Conservation (phyloP, 306 rosid genomes). For the Quercus cerris region DNA sequence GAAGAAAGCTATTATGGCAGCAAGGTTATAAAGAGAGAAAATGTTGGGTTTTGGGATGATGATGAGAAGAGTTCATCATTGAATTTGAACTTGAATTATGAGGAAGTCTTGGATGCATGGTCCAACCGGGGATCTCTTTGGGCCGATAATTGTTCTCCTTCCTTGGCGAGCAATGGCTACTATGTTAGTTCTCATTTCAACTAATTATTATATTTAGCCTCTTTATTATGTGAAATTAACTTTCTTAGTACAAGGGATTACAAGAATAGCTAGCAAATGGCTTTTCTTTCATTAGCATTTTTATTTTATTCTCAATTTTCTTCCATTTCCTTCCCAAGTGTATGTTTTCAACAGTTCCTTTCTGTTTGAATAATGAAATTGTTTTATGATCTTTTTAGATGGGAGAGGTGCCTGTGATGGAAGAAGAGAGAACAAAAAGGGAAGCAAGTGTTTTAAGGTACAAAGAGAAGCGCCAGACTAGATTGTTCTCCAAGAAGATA, state of each 20-base stretch:
- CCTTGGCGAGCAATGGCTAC: constrained; percentile 33
- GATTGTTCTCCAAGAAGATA: constrained; percentile 91
- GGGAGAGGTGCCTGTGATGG: constrained; percentile 78
- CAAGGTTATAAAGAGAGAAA: constrained; percentile 41
- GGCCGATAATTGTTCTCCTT: constrained; percentile 56
- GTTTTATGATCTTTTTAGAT: constrained; percentile 29
- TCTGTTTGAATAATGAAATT: neutral
- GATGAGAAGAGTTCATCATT: constrained; percentile 38
- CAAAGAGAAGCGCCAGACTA: constrained; percentile 74
- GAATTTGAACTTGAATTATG: constrained; percentile 78
- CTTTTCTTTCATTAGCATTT: no score
- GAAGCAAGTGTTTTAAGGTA: constrained; percentile 81
- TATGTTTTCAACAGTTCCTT: no score
- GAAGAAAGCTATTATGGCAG: constrained; percentile 3
- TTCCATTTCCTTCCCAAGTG: no score
- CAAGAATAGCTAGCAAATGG: no score
- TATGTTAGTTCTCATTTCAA: constrained; percentile 47
- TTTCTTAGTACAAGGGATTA: neutral
- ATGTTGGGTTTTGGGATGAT: constrained; percentile 47
- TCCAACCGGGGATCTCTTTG: constrained; percentile 68
- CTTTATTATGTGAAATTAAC: neutral
- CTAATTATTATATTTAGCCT: neutral
- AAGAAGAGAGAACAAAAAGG: constrained; percentile 66
- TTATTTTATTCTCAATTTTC: no score
- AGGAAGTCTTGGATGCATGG: constrained; percentile 86